Percentiles rank a stretch among this genome's conserved stretches.
phyloP scores from a whole-genome alignment of 208 protist species.

The Trypanosoma scelopori region DNA sequence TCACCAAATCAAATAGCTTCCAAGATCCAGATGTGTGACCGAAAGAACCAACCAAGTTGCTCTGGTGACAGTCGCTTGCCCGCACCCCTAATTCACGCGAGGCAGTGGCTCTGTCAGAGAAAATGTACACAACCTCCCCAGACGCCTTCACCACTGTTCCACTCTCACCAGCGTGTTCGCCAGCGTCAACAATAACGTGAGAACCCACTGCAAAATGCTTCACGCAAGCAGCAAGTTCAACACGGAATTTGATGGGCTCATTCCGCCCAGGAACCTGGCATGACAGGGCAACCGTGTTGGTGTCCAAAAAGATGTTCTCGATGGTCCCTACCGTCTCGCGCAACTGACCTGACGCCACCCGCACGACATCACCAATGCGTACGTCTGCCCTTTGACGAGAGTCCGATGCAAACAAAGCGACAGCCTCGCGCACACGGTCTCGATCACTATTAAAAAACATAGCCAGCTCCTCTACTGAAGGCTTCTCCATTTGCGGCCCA shows the following conservation, averaged over 20 bases:
- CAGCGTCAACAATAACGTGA: constrained; percentile 83
- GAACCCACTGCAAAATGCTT: constrained; percentile 84
- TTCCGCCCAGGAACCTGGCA: constrained; percentile 56
- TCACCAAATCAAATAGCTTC: constrained; percentile 85
- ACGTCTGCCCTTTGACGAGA: constrained; percentile 19
- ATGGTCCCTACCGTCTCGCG: constrained; percentile 70
- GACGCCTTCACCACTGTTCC: constrained; percentile 85
- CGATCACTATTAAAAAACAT: constrained; percentile 86
- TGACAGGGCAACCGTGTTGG: constrained; percentile 59
- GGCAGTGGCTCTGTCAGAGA: constrained; percentile 61
- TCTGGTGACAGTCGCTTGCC: constrained; percentile 86
- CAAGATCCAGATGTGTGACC: constrained; percentile 68
- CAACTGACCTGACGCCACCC: constrained; percentile 76
- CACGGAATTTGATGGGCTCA: constrained; percentile 67
- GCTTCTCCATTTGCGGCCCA: constrained; percentile 66
- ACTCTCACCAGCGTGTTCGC: constrained; percentile 77
- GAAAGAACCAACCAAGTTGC: constrained; percentile 66
- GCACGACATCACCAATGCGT: constrained; percentile 74
- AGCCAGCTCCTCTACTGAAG: constrained; percentile 80
- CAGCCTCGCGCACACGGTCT: constrained; percentile 67
- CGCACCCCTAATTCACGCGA: constrained; percentile 68
- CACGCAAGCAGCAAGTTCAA: constrained; percentile 74
- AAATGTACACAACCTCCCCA: constrained; percentile 75
- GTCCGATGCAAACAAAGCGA: constrained; percentile 26
- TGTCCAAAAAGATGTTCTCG: constrained; percentile 73